phyloP scores from a whole-genome alignment of 441 rosid genomes.

The Capsella rubella region DNA sequence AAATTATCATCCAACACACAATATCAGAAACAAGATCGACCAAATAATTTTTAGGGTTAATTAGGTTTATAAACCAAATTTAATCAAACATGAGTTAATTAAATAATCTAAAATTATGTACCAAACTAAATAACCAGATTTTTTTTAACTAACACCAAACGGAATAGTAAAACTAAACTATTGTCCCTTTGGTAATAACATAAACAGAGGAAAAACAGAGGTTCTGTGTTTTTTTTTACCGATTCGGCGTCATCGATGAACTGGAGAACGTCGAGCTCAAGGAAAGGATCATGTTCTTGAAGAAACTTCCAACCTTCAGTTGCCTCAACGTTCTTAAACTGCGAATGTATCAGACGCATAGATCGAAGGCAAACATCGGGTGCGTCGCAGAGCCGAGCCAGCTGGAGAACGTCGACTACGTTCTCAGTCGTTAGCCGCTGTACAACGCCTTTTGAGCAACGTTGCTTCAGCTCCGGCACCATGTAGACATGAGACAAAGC shows the following conservation, averaged over 20 bases:
- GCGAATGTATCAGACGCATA: slow-evolving; percentile 54
- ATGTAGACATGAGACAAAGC: slow-evolving; percentile 81
- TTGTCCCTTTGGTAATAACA: not conserved
- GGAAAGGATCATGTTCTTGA: slow-evolving; percentile 75
- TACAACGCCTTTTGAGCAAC: slow-evolving; percentile 56
- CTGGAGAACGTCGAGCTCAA: slow-evolving; percentile 79
- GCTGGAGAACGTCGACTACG: slow-evolving; percentile 80
- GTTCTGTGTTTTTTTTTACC: slow-evolving; percentile 47
- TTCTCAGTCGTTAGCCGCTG: slow-evolving; percentile 63
- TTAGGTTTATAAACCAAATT: not conserved
- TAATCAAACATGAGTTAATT: not conserved
- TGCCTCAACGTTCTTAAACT: slow-evolving; percentile 61
- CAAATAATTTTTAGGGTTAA: not conserved
- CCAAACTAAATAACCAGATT: not conserved
- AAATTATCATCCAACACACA: not conserved
- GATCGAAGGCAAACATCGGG: slow-evolving; percentile 73
- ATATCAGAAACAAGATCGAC: not conserved
- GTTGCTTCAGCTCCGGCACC: slow-evolving; percentile 74
- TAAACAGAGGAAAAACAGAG: slow-evolving; percentile 17
- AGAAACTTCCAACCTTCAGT: slow-evolving; percentile 90
- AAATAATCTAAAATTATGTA: not conserved
- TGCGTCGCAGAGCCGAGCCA: slow-evolving; percentile 83
- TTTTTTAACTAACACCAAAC: not conserved
- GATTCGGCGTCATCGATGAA: slow-evolving; percentile 82
- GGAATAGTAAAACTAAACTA: not conserved